Percentiles rank a stretch among this genome's conserved stretches.
These are phyloP conservation scores for Phytopythium kandeliae DNA, from an alignment of 352 stramenopile genomes.

Conservation along the genomic window DNA sequence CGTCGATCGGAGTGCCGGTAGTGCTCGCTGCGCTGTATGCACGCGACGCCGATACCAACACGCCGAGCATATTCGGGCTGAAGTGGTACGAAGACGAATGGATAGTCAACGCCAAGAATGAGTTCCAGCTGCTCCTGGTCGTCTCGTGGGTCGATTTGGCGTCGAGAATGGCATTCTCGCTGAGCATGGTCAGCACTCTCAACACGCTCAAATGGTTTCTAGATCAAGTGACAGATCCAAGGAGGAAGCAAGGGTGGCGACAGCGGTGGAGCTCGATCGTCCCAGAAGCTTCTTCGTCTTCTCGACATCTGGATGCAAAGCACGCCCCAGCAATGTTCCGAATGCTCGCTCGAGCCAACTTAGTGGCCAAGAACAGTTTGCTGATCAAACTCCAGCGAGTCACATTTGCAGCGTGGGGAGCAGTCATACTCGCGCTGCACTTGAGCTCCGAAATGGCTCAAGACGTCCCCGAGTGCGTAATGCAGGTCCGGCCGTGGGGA, in stretches of 20 bases:
- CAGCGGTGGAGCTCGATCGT: slow-evolving; percentile 6
- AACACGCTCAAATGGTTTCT: slow-evolving; percentile 29
- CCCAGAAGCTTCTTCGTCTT: background rate
- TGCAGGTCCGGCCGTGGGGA: slow-evolving; percentile 36
- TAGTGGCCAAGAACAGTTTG: background rate
- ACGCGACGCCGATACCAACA: background rate
- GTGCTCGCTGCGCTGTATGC: slow-evolving; percentile 14
- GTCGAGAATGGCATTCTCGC: slow-evolving; percentile 17
- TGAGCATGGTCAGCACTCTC: slow-evolving; percentile 24
- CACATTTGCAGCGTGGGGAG: slow-evolving; percentile 4
- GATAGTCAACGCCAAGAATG: slow-evolving; percentile 30
- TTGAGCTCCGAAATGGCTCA: background rate
- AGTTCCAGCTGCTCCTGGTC: slow-evolving; percentile 43
- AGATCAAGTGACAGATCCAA: background rate
- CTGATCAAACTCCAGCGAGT: background rate
- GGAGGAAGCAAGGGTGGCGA: background rate
- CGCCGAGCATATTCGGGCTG: background rate
- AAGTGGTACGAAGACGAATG: slow-evolving; percentile 43
- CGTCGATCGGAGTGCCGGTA: slow-evolving; percentile 23
- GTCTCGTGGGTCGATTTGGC: slow-evolving; percentile 19
- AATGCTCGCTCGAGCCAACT: background rate
- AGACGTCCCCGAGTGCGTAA: slow-evolving; percentile 13
- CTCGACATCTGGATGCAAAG: too few relatives aligned
- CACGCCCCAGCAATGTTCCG: background rate
- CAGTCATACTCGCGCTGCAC: slow-evolving; percentile 1